Evolutionary conservation across 257 asterid species (phyloP), one percentile per base, ranked within the genome.

Genomic region (Misopates orontium): DNA sequence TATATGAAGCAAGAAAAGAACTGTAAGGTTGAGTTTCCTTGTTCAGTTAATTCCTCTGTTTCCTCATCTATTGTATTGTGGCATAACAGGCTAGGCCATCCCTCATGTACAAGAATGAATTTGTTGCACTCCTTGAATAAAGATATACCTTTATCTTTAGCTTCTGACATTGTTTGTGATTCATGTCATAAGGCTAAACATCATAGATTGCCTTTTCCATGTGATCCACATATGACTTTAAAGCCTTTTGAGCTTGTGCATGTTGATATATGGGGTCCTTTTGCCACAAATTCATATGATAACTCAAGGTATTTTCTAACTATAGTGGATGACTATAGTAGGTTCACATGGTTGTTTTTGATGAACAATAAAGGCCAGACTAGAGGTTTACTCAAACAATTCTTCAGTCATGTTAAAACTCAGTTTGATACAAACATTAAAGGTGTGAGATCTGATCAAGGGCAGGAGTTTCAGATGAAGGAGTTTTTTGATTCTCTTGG

Each of bases 241-340:
- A 2, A 9, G 4, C 0, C 8, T 24, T 64, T 49, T 49, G 69
- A 50, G 1, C 25, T 64, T 7, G 7, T 64, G 23, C 48, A 64
- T 4, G 3, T 41, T 10, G 67, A 62, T 18, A 31, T 36, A 4
- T 36, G 64, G 64, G 64, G 47, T 8, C 64, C 64, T 4, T 39
- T 5, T 42, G 17, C 15, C 4, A 8, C 54, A 1, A 6, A 10
- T 5, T 4, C 67, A 1, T 3, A 16, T 9, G 28, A 23, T 21
- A 59, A 59, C 24, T 64, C 8, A 22, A 47, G 23, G 31, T 64
- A 49, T 12, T 64, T 64, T 13, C 23, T 49, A 0, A 64, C 59
- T 17, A n/a, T 49, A 0, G 69, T 64, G 16, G 69, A 64, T 25
- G 60, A 64, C 10, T 48, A 8, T 14, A 47, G 24, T n/a, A 22